Conservation (phyloP, 495 filamentous ascomycete genomes). For the Choiromyces venosus region DNA sequence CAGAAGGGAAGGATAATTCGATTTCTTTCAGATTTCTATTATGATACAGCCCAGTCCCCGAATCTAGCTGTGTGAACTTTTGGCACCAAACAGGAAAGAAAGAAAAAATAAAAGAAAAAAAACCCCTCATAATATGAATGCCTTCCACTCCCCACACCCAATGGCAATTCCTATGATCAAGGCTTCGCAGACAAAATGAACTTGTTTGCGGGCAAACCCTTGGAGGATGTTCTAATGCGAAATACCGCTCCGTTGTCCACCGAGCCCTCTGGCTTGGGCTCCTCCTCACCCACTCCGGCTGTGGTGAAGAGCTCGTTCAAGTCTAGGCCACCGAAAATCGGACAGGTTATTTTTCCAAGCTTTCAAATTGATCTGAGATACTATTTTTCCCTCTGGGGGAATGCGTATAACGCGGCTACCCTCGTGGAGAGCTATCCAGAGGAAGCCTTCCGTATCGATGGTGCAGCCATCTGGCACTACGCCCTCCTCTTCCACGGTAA, state of each 20-base stretch:
- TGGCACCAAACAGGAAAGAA: neutral
- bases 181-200: conserved; percentile 21
- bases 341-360: conserved; percentile 67
- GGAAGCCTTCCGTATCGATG: conserved; percentile 63
- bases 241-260: conserved; percentile 62
- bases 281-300: conserved; percentile 54
- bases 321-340: conserved; percentile 57
- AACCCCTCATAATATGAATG: conserved; percentile 14
- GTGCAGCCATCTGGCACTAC: conserved; percentile 70
- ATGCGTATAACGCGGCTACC: conserved; percentile 64
- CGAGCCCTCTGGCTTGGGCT: conserved; percentile 55
- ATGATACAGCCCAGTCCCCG: neutral
- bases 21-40: neutral
- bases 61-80: neutral
- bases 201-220: conserved; percentile 48
- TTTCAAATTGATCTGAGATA: conserved; percentile 61
- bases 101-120: conserved; percentile 6
- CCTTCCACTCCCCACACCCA: neutral
- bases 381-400: conserved; percentile 56
- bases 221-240: conserved; percentile 61
- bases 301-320: conserved; percentile 65
- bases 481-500: conserved; percentile 52
- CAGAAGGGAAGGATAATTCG: neutral
- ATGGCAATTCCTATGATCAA: neutral
- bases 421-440: conserved; percentile 76